Evolutionary conservation across 768 basidiomycete genomes (phyloP).

Genomic region (Heimioporus sp.): DNA sequence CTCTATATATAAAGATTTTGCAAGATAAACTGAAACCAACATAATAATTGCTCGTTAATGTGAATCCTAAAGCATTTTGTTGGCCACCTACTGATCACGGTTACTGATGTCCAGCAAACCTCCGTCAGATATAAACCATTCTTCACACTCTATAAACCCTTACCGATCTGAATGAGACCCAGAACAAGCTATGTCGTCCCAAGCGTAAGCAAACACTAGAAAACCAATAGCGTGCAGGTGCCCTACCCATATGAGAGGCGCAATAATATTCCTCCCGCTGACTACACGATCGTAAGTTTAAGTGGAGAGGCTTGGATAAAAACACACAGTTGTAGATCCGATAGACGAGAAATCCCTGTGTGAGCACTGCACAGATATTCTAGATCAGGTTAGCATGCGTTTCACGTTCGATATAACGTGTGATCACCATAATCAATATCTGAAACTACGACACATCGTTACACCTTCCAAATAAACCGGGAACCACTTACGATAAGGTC

Average conservation of each 20-base stretch:
- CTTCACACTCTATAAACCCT: not conserved
- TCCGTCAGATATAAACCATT: not conserved
- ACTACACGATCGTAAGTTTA: not conserved
- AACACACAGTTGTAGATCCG: constrained; percentile 12
- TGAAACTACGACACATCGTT: constrained; percentile 2
- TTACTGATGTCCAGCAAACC: not conserved
- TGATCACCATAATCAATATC: not conserved
- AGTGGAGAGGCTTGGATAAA: not conserved
- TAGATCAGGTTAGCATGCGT: not conserved
- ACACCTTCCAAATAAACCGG: not conserved
- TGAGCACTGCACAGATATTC: not conserved
- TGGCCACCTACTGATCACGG: not conserved
- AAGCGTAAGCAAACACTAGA: not conserved
- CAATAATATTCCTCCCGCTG: not conserved
- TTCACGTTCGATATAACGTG: not conserved
- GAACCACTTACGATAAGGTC: constrained; percentile 7
- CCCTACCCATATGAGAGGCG: not conserved
- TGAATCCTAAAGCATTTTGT: too few species aligned
- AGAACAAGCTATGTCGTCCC: not conserved
- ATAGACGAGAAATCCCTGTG: constrained; percentile 12
- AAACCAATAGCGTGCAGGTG: not conserved
- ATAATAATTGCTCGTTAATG: too few species aligned
- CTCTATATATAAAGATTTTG: too few species aligned
- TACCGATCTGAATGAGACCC: not conserved
- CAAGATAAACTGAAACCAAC: too few species aligned